phyloP scores from a whole-genome alignment of 345 rosid species.

The Alliaria petiolata region DNA sequence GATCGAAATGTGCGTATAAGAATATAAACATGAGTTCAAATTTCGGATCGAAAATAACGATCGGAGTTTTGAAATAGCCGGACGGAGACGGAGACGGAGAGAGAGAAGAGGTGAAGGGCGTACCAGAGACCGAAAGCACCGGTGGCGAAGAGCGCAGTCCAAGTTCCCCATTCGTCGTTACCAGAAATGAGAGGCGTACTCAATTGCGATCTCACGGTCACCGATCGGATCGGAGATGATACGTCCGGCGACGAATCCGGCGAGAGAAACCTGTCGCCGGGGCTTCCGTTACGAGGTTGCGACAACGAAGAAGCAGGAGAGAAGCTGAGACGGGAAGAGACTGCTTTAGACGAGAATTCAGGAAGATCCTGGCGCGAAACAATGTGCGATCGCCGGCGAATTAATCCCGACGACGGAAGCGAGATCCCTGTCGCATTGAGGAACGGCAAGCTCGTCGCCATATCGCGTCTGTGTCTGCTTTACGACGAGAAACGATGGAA shows the following conservation, averaged over 20 bases:
- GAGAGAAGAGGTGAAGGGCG: neutral
- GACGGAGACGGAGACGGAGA: neutral
- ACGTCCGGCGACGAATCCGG: conserved; percentile 9
- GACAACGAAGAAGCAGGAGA: conserved; percentile 20
- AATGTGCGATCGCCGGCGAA: conserved; percentile 14
- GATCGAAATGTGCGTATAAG: neutral
- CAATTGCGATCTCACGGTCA: conserved; percentile 51
- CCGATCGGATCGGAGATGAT: conserved; percentile 27
- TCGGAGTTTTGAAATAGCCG: neutral
- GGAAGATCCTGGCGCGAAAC: conserved; percentile 29
- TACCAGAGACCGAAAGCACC: conserved; percentile 91
- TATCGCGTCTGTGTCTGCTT: conserved; percentile 8
- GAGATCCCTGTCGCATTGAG: conserved; percentile 11
- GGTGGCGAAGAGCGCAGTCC: conserved; percentile 76
- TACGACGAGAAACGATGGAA: neutral
- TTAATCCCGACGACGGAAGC: neutral
- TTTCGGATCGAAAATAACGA: neutral
- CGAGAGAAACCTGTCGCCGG: conserved; percentile 33
- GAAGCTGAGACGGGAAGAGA: conserved; percentile 4
- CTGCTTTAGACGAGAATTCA: conserved; percentile 3
- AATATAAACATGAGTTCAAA: neutral
- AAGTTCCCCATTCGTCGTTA: conserved; percentile 74
- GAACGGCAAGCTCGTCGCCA: conserved; percentile 43
- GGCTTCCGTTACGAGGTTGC: conserved; percentile 1
- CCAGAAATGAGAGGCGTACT: conserved; percentile 62